These are phyloP conservation scores for Patellaria atrata DNA, from an alignment of 495 filamentous ascomycete genomes.

Conservation along the genomic window DNA sequence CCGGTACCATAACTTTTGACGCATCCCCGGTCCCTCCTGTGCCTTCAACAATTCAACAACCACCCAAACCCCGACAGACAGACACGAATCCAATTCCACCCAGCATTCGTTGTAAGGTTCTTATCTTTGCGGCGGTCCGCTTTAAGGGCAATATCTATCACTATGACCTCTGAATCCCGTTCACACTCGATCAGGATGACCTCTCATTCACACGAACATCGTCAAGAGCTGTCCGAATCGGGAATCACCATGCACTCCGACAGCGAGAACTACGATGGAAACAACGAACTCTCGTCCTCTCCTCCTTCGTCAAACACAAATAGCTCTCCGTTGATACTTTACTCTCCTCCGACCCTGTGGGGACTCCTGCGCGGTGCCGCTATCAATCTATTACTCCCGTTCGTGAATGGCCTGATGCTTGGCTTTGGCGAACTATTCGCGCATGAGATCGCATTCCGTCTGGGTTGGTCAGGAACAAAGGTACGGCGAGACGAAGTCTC, in stretches of 20 bases:
- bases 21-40: too few species aligned
- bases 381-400: constrained; percentile 88
- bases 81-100: too few species aligned
- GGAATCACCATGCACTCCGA: constrained; percentile 76
- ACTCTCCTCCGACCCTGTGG: constrained; percentile 77
- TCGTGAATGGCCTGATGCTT: constrained; percentile 96
- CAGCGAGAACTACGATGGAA: constrained; percentile 75
- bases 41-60: too few species aligned
- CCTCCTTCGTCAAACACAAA: constrained; percentile 47
- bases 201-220: constrained; percentile 31
- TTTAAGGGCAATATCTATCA: neutral
- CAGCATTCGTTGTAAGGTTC: too few species aligned
- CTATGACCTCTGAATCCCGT: neutral
- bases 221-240: constrained; percentile 57
- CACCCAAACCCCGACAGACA: too few species aligned
- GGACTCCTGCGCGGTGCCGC: constrained; percentile 72
- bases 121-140: too few species aligned
- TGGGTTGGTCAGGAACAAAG: constrained; percentile 89
- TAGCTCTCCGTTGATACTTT: constrained; percentile 69
- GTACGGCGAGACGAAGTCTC: constrained; percentile 44
- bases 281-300: constrained; percentile 45
- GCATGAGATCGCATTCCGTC: constrained; percentile 81
- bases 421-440: constrained; percentile 94
- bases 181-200: constrained; percentile 28
- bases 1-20: too few species aligned